Conservation (phyloP, 176 grass and related monocot species). For the Secale cereale region DNA sequence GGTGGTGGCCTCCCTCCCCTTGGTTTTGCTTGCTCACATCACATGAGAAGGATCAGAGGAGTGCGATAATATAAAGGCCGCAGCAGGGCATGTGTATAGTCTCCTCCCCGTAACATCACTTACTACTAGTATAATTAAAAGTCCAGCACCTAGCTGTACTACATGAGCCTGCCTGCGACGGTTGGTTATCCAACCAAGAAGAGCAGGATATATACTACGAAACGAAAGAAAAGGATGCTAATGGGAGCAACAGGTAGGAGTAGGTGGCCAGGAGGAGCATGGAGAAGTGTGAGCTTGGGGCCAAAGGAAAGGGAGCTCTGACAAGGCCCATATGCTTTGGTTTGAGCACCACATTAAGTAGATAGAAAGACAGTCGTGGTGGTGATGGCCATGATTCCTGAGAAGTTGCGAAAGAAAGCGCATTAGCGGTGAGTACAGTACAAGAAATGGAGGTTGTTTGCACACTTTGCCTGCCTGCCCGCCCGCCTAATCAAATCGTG, state of each 20-base stretch:
- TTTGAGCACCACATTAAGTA: slow-evolving; percentile 48
- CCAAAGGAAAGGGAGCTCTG: slow-evolving; percentile 49
- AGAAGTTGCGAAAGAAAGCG: slow-evolving; percentile 40
- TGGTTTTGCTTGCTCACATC: slow-evolving; percentile 29
- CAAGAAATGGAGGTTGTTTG: slow-evolving; percentile 23
- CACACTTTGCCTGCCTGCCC: neutral
- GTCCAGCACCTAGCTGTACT: slow-evolving; percentile 26
- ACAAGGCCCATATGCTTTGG: slow-evolving; percentile 52
- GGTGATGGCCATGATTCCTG: slow-evolving; percentile 42
- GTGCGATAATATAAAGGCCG: slow-evolving; percentile 43
- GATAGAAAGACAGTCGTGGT: slow-evolving; percentile 16
- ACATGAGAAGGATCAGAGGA: slow-evolving; percentile 37
- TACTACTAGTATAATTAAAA: slow-evolving; percentile 39
- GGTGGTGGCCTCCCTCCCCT: neutral
- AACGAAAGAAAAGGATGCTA: slow-evolving; percentile 26
- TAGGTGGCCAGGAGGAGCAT: slow-evolving; percentile 9
- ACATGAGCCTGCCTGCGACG: neutral
- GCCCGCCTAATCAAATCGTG: slow-evolving; percentile 21
- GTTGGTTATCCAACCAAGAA: slow-evolving; percentile 47
- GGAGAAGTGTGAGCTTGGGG: slow-evolving; percentile 63
- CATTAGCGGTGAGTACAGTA: neutral
- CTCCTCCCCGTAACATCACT: slow-evolving; percentile 19
- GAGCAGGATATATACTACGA: neutral
- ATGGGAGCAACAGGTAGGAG: slow-evolving; percentile 40
- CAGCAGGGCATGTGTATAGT: slow-evolving; percentile 37